Evolutionary conservation across 2,329 filamentous ascomycete species (phyloP).

Genomic region (Ascocoryne sarcoides): DNA sequence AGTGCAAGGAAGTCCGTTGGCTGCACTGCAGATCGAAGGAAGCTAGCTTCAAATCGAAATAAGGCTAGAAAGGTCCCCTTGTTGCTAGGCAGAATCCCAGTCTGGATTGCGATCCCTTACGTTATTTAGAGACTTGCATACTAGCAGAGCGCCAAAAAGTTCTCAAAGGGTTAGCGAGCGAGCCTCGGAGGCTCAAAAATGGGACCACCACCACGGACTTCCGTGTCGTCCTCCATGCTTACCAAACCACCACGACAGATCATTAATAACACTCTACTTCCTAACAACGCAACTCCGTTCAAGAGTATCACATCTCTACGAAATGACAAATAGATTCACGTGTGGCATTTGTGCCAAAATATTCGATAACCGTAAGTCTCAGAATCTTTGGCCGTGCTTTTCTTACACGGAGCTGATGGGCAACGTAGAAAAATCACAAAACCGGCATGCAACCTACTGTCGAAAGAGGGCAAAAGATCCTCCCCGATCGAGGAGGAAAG

Average conservation of each 20-base stretch:
- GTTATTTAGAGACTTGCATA: too few species aligned
- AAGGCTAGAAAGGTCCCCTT: too few species aligned
- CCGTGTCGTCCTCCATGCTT: neutral
- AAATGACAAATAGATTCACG: neutral
- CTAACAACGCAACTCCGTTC: too few species aligned
- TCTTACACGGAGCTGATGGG: neutral
- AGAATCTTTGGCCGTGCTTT: neutral
- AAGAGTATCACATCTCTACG: too few species aligned
- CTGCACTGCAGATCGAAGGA: too few species aligned
- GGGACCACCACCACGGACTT: neutral
- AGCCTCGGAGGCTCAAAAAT: neutral
- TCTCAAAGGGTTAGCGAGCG: neutral
- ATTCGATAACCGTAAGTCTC: conserved; percentile 11
- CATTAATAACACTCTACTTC: too few species aligned
- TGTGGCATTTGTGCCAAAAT: conserved; percentile 14
- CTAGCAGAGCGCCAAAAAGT: too few species aligned
- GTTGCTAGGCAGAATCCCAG: too few species aligned
- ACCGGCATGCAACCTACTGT: conserved; percentile 15
- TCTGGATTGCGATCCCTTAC: too few species aligned
- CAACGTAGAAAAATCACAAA: conserved; percentile 11
- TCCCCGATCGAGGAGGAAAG: conserved; percentile 11
- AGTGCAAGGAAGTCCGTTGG: too few species aligned
- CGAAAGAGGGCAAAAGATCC: conserved; percentile 7
- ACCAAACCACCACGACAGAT: too few species aligned
- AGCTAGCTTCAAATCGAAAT: too few species aligned